Base-by-base conservation (phyloP, 169 alveolate genomes). In the Miamiensis avidus region DNA sequence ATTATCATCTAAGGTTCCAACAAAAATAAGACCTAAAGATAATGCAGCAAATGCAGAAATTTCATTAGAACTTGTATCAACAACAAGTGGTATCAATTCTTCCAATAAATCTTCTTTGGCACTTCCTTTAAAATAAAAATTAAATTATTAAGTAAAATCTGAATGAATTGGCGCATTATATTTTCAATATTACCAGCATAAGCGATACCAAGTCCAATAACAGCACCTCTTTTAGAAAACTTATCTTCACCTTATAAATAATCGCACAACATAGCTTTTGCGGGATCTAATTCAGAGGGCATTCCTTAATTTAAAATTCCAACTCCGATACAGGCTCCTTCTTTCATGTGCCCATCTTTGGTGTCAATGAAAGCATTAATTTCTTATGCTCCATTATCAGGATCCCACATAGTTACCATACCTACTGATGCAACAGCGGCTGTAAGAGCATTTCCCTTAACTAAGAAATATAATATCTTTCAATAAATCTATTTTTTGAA, bases 341-440 rank as follows among this genome's bases (percentile, higher is more conserved):
- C 96, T 93, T 98, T 98, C 91, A 97, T 99, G 91, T 96, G 98
- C 89, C 97, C 98, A 88, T 92, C 97, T 49, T 49, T 49, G 20
- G 20, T 20, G 20, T 49, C 69, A 20, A 49, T 49, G 27, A 76
- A 76, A 30, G 89, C 87, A 89, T 96, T 95, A 72, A 95, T 93
- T 89, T 94, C 95, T 29, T 98, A 92, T 82, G 97, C 95, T 49
- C 99, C 99, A 95, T 98, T 99, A 84, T 99, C 99, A 82, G 98
- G 93, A 88, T 99, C 99, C 99, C 99, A 99, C 84, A 99, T 94
- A 87, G 96, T 91, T 69, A 99, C 85, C 88, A 98, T 89, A 0
- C 99, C 99, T 83, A 98, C 91, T 27, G 99, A 97, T 20, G 99
- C 99, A 34, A 99, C 97, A 6, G 99, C 99, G 65, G 99, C 98